A percentile compares a stretch with the other conserved stretches of the same genome.
Conservation (phyloP, 805 yeast species). For the Starmerella bacillaris region DNA sequence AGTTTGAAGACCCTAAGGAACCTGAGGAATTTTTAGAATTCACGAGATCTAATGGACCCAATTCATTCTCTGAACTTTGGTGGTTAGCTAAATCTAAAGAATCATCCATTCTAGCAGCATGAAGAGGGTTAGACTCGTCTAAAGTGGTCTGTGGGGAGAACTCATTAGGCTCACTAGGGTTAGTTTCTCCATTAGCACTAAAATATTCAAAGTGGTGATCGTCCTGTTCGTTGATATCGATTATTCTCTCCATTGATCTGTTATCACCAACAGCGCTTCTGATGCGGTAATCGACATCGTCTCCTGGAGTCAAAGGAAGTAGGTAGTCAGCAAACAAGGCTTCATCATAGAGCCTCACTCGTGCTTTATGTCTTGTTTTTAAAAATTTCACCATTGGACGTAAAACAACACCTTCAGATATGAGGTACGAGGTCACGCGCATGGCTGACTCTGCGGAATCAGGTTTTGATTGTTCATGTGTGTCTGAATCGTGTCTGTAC, state of each 20-base stretch:
- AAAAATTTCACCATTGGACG: slow-evolving; percentile 46
- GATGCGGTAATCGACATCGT: slow-evolving; percentile 24
- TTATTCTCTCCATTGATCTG: slow-evolving; percentile 51
- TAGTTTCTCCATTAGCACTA: slow-evolving; percentile 31
- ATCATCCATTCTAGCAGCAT: neutral
- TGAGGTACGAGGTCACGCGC: slow-evolving; percentile 79
- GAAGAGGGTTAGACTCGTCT: too few relatives aligned
- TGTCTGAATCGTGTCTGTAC: slow-evolving; percentile 1
- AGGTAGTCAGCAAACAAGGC: slow-evolving; percentile 83
- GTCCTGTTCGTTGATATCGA: slow-evolving; percentile 64
- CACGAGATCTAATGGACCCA: too few relatives aligned
- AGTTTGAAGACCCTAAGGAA: too few relatives aligned
- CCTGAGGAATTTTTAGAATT: too few relatives aligned
- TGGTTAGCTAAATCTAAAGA: too few relatives aligned
- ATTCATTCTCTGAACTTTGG: too few relatives aligned
- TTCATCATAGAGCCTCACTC: slow-evolving; percentile 78
- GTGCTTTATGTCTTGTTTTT: slow-evolving; percentile 53
- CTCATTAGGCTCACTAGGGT: slow-evolving; percentile 85
- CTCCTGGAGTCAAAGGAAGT: slow-evolving; percentile 70
- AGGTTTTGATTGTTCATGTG: neutral
- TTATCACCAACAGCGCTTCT: slow-evolving; percentile 24
- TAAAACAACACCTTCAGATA: slow-evolving; percentile 66
- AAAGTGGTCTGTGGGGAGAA: slow-evolving; percentile 37
- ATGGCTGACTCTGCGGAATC: slow-evolving; percentile 23
- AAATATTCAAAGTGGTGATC: slow-evolving; percentile 87